phyloP scores from a whole-genome alignment of 148 eudicot species.

The Salicornia ramosissima region DNA sequence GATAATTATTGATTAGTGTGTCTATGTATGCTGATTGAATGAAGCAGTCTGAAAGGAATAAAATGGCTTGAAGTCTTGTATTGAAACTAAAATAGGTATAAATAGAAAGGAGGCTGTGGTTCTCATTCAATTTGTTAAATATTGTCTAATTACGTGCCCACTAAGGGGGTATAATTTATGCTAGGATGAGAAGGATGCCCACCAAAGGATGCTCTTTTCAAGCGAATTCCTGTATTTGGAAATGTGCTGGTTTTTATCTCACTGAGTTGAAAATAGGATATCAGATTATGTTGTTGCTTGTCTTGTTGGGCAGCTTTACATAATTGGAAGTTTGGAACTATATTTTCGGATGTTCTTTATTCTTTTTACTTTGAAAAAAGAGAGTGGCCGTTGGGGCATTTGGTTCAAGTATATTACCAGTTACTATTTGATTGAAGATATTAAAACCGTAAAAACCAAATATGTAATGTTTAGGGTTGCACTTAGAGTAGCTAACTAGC shows the following conservation, averaged over 20 bases:
- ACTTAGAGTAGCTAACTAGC: neutral
- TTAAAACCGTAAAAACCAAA: too few relatives aligned
- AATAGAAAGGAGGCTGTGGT: neutral
- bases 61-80: neutral
- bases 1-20: neutral
- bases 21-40: neutral
- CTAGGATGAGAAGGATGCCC: constrained; percentile 2
- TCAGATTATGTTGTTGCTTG: neutral
- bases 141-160: neutral
- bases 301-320: neutral
- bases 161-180: neutral
- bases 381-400: neutral
- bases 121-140: neutral
- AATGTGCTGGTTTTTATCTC: neutral
- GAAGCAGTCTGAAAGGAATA: neutral
- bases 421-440: too few relatives aligned
- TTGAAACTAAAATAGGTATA: neutral
- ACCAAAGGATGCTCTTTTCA: neutral
- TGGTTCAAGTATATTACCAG: too few relatives aligned
- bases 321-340: neutral
- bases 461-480: neutral
- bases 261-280: neutral
- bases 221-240: too few relatives aligned
- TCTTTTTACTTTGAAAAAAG: neutral
- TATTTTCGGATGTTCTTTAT: neutral